phyloP scores from a whole-genome alignment of 1,139 yeast genomes.

The Debaryomycetaceae sp. region DNA sequence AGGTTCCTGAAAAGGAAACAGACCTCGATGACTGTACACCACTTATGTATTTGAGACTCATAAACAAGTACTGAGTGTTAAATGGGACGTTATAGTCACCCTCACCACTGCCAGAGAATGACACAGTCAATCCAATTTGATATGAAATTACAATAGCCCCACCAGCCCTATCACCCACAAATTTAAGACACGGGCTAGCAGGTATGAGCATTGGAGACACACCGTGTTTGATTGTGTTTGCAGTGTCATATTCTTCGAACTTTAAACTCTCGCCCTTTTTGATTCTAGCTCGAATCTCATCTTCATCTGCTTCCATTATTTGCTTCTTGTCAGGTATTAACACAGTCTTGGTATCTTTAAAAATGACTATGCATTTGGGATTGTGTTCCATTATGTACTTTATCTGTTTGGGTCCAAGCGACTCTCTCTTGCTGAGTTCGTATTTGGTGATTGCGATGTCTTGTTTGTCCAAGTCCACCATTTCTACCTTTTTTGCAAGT shows the following conservation, averaged over 20 bases:
- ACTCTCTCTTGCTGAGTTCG: constrained; percentile 5
- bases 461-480: constrained; percentile 1
- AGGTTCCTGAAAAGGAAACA: constrained; percentile 10
- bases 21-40: constrained; percentile 6
- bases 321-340: constrained; percentile 14
- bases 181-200: constrained; percentile 17
- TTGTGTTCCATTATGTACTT: constrained; percentile 8
- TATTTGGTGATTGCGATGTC: constrained; percentile 2
- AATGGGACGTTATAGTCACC: constrained; percentile 2
- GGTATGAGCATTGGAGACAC: constrained; percentile 14
- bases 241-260: constrained; percentile 9
- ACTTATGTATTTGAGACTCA: constrained; percentile 3
- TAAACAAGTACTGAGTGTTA: constrained; percentile 1
- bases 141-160: constrained; percentile 14
- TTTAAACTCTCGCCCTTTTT: constrained; percentile 4
- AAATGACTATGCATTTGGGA: constrained; percentile 15
- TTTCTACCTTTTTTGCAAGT: not conserved
- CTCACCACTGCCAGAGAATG: constrained; percentile 1
- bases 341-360: constrained; percentile 19
- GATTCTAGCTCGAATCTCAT: constrained; percentile 1
- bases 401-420: constrained; percentile 8
- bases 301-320: not conserved
- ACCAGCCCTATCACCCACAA: constrained; percentile 9
- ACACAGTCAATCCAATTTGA: constrained; percentile 7
- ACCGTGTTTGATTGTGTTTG: constrained; percentile 1